Conservation (phyloP, 2,329 filamentous ascomycete genomes). For the Fusarium azukiicola region DNA sequence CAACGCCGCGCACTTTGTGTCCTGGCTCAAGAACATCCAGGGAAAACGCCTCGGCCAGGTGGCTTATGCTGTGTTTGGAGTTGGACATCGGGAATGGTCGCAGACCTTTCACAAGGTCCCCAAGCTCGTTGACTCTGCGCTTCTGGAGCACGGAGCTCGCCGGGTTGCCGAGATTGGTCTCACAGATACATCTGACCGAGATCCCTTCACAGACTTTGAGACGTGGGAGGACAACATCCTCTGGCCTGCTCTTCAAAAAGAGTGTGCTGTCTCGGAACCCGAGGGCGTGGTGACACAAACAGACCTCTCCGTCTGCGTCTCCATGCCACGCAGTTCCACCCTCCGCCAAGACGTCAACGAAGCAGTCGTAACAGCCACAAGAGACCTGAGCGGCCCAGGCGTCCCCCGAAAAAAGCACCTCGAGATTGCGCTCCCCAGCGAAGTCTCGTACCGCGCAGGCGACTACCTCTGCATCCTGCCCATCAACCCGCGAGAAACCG, state of each 20-base stretch:
- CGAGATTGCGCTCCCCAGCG: slow-evolving; percentile 81
- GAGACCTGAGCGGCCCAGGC: slow-evolving; percentile 69
- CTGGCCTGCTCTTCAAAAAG: slow-evolving; percentile 68
- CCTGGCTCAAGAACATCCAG: slow-evolving; percentile 78
- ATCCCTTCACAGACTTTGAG: slow-evolving; percentile 82
- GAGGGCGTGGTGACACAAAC: slow-evolving; percentile 26
- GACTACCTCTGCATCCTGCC: slow-evolving; percentile 87
- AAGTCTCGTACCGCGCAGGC: slow-evolving; percentile 81
- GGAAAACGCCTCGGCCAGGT: slow-evolving; percentile 70
- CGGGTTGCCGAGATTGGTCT: slow-evolving; percentile 67
- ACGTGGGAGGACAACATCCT: slow-evolving; percentile 78
- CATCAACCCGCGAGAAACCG: slow-evolving; percentile 78
- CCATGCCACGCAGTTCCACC: slow-evolving; percentile 62
- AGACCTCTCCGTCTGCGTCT: neutral
- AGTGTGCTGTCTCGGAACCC: slow-evolving; percentile 68
- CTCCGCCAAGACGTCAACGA: slow-evolving; percentile 80
- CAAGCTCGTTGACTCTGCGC: slow-evolving; percentile 73
- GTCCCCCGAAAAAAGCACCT: slow-evolving; percentile 77
- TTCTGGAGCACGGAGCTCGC: slow-evolving; percentile 58
- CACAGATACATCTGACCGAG: slow-evolving; percentile 77
- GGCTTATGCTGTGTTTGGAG: slow-evolving; percentile 84
- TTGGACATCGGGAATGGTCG: slow-evolving; percentile 76
- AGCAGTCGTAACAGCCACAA: slow-evolving; percentile 76
- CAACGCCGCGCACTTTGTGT: slow-evolving; percentile 83
- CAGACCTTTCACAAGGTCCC: slow-evolving; percentile 83